Evolutionary conservation across 2,329 filamentous ascomycete species (phyloP).

Genomic region (Penicillium sp.): DNA sequence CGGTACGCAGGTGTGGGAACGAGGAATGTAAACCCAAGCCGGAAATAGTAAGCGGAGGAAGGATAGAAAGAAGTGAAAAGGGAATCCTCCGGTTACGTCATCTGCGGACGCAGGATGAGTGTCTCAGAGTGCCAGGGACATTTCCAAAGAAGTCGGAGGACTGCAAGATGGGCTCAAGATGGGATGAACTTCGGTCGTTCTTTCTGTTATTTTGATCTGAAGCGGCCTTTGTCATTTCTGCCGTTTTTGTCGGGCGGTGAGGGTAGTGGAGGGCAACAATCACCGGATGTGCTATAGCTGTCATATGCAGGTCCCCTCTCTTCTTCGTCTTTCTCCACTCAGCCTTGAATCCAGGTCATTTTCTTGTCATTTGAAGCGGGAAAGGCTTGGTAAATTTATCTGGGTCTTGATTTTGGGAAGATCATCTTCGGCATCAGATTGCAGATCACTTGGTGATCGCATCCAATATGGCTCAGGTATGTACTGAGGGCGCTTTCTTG

Average conservation of each 20-base stretch:
- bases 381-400: background rate
- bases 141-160: slow-evolving; percentile 2
- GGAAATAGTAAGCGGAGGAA: slow-evolving; percentile 16
- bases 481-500: slow-evolving; percentile 1
- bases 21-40: slow-evolving; percentile 20
- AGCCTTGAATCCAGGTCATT: background rate
- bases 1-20: slow-evolving; percentile 8
- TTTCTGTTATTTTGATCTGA: slow-evolving; percentile 19
- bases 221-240: slow-evolving; percentile 14
- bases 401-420: no score
- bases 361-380: background rate
- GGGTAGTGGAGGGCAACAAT: slow-evolving; percentile 21
- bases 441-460: background rate
- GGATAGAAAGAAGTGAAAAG: slow-evolving; percentile 2
- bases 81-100: slow-evolving; percentile 3
- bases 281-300: slow-evolving; percentile 9
- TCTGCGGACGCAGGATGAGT: slow-evolving; percentile 7
- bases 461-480: slow-evolving; percentile 24
- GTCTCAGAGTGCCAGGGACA: slow-evolving; percentile 8
- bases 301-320: slow-evolving; percentile 4
- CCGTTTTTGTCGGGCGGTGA: slow-evolving; percentile 18
- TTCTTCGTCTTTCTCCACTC: background rate
- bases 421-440: background rate
- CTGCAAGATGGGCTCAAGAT: slow-evolving; percentile 1
- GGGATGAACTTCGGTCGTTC: background rate